phyloP scores from a whole-genome alignment of 306 rosid genomes.

The Trifolium dubium region DNA sequence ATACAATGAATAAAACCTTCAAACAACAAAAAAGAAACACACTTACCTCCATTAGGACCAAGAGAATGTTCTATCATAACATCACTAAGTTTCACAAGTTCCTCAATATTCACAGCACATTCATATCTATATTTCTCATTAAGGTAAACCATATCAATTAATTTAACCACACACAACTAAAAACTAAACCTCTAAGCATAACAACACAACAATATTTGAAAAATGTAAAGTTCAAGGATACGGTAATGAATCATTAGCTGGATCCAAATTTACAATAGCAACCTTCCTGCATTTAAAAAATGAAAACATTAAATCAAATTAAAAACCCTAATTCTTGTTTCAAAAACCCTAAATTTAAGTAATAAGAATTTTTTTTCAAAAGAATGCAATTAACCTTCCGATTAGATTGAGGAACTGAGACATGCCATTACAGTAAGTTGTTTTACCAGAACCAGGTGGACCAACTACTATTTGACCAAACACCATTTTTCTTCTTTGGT shows the following conservation, averaged over 20 bases:
- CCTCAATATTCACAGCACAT: conserved; percentile 82
- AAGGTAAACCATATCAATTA: conserved; percentile 43
- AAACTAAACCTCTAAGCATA: background rate
- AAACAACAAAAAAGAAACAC: background rate
- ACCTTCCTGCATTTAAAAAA: conserved; percentile 70
- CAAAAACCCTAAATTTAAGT: conserved; percentile 27
- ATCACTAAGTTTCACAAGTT: conserved; percentile 80
- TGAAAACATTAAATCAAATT: conserved; percentile 2
- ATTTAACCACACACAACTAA: conserved; percentile 36
- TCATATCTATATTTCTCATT: conserved; percentile 63
- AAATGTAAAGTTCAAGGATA: conserved; percentile 53
- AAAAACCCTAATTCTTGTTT: background rate
- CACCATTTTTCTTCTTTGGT: conserved; percentile 44
- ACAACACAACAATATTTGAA: conserved; percentile 5
- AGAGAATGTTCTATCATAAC: conserved; percentile 85
- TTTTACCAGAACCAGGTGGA: conserved; percentile 99
- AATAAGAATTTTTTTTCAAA: background rate
- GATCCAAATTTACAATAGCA: conserved; percentile 90
- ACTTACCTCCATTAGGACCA: conserved; percentile 94
- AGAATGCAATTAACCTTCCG: conserved; percentile 66
- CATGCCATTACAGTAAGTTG: conserved; percentile 99
- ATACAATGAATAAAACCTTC: background rate
- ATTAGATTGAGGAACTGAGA: conserved; percentile 88
- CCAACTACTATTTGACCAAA: conserved; percentile 84
- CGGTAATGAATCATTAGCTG: conserved; percentile 93